Base-by-base conservation (phyloP, 2,329 filamentous ascomycete genomes). In the Sarocladium strictum region DNA sequence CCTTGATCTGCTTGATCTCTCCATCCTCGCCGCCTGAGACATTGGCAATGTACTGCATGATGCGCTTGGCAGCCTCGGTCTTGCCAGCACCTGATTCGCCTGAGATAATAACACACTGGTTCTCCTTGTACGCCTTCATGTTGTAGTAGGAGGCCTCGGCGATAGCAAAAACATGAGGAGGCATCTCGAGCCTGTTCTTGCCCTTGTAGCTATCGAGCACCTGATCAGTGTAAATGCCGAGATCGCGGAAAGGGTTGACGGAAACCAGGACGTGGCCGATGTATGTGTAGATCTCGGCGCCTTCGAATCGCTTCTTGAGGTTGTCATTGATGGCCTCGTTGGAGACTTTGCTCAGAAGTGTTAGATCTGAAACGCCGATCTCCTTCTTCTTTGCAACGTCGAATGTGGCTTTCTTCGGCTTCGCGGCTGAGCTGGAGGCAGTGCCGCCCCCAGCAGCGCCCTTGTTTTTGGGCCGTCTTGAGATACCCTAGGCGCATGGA, bases 271-370 rank as follows among this genome's bases (percentile, higher is more conserved):
- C 94, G 87, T 97, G 93, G 76, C 94, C 94, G 70, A 99, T 99
- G 73, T 99, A 99, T 67, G 94, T 99, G 77, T 99, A 99, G 70
- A 99, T 99, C 75, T 99, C 93, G 71, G 81, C 87, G 79, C 93
- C 92, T 69, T 97, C 90, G 72, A 99, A 99, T 58, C 94, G 86
- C 77, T 97, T 95, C 80, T 97, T 96, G 71, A 99, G 71, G 71
- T 99, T 99, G 56, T 97, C 94, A 76, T 99, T 99, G 78, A 99
- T 99, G 58, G 93, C 92, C 72, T 99, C 94, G 72, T 99, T 97
- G 61, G 92, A 96, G 61, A 99, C 95, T 73, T 97, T 97, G 79
- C 92, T 97, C 68, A 99, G 87, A 65, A 99, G 79, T 3, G 94
- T 99, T 69, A 99, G 81, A 78, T 99, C 94, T 54, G 94, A 97